phyloP scores from a whole-genome alignment of 345 rosid species.

The Linum trigynum region DNA sequence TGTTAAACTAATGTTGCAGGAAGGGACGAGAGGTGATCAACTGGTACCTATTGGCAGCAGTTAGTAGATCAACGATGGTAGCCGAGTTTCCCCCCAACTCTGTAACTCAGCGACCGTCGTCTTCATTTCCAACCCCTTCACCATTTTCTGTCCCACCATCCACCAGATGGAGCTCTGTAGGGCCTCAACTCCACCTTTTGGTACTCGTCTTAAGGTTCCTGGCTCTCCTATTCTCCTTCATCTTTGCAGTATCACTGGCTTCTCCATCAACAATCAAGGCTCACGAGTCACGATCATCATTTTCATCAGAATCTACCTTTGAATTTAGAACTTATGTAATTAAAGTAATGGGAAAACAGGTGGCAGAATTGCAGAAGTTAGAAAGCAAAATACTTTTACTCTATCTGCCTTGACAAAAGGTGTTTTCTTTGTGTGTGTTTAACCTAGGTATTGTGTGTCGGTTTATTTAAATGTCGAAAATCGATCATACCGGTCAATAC shows the following conservation, averaged over 20 bases:
- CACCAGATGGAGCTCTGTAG: slow-evolving; percentile 22
- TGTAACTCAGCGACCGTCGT: slow-evolving; percentile 17
- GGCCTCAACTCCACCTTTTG: slow-evolving; percentile 25
- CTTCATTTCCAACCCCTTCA: slow-evolving; percentile 44
- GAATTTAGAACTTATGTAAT: slow-evolving; percentile 51
- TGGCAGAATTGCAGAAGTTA: no score
- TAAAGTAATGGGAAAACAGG: neutral
- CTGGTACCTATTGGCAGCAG: slow-evolving; percentile 15
- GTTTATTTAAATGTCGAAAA: neutral
- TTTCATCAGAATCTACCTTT: slow-evolving; percentile 24
- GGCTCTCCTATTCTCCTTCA: slow-evolving; percentile 43
- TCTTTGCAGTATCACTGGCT: slow-evolving; percentile 54
- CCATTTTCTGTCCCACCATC: slow-evolving; percentile 50
- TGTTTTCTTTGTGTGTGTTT: neutral
- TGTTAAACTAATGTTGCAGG: slow-evolving; percentile 16
- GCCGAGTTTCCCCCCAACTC: slow-evolving; percentile 32
- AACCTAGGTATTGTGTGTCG: slow-evolving; percentile 43
- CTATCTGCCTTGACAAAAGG: no score
- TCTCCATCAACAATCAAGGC: slow-evolving; percentile 22
- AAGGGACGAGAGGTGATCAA: slow-evolving; percentile 1
- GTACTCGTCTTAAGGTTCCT: slow-evolving; percentile 41
- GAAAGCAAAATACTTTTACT: no score
- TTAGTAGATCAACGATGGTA: slow-evolving; percentile 28
- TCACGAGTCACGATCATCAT: slow-evolving; percentile 17
- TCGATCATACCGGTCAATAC: no score